Conservation (phyloP, 768 basidiomycete species). For the Rubroboletus pulcherrimus region DNA sequence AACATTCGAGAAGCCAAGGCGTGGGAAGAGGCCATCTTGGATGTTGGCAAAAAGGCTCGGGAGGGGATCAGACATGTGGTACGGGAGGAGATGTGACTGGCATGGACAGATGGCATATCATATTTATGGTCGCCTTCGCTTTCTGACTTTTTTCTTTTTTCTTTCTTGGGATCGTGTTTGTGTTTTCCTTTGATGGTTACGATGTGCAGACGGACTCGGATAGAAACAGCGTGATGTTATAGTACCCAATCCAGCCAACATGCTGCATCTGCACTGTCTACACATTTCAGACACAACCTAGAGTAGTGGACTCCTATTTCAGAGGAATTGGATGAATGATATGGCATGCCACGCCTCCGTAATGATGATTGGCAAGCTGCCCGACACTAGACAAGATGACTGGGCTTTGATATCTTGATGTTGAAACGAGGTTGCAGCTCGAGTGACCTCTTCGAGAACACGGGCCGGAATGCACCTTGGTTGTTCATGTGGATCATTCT, state of each 20-base stretch:
- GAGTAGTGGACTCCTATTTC: not conserved
- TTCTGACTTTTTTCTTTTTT: not conserved
- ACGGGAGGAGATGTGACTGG: not conserved
- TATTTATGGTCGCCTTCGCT: conserved; percentile 5
- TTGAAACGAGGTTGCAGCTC: not conserved
- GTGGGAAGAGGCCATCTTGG: conserved; percentile 44
- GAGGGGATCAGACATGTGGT: conserved; percentile 7
- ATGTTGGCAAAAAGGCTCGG: conserved; percentile 10
- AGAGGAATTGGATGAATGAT: not conserved
- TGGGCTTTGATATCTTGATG: not conserved
- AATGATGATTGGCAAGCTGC: not conserved
- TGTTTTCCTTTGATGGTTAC: not conserved
- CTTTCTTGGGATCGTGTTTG: not conserved
- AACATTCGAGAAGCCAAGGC: conserved; percentile 56
- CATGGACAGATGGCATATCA: not conserved
- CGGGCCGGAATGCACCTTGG: not conserved
- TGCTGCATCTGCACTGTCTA: not conserved
- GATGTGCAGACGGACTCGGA: not conserved
- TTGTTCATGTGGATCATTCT: not conserved
- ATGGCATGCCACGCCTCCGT: not conserved
- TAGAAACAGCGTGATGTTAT: not conserved
- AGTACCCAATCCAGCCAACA: not conserved
- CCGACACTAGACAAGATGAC: not conserved
- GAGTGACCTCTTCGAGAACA: not conserved
- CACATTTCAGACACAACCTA: not conserved